Evolutionary conservation across 1,284 basidiomycete genomes (phyloP).

Genomic region (Leccinum subspadiceum): DNA sequence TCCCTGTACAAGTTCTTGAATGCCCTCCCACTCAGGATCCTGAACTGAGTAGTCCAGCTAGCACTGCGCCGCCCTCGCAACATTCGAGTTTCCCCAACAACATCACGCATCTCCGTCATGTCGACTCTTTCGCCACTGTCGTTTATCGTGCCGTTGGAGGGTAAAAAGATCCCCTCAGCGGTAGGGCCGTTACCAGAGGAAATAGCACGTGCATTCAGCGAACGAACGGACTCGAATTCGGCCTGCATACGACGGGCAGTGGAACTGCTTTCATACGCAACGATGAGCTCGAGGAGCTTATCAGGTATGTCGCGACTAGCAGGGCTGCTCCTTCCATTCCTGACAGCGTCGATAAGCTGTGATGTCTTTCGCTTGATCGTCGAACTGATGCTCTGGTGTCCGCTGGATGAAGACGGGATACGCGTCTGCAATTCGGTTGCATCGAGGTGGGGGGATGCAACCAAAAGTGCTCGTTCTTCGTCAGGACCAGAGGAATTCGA

Average conservation of each 20-base stretch:
- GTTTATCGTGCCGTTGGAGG: constrained; percentile 26
- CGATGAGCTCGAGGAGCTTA: constrained; percentile 73
- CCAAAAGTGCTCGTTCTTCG: constrained; percentile 55
- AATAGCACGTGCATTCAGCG: constrained; percentile 16
- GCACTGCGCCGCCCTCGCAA: constrained; percentile 83
- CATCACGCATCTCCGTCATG: constrained; percentile 57
- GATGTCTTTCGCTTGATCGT: constrained; percentile 75
- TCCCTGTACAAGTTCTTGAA: constrained; percentile 98
- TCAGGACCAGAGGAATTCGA: constrained; percentile 48
- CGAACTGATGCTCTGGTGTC: constrained; percentile 45
- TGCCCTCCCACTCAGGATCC: constrained; percentile 90
- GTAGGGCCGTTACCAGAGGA: neutral
- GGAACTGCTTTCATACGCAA: constrained; percentile 67
- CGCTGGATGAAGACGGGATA: constrained; percentile 22
- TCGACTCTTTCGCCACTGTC: constrained; percentile 26
- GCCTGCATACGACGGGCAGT: constrained; percentile 61
- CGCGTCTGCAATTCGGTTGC: constrained; percentile 55
- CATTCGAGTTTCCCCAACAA: constrained; percentile 62
- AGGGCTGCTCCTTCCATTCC: constrained; percentile 39
- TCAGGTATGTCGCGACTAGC: constrained; percentile 50
- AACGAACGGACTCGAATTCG: constrained; percentile 58
- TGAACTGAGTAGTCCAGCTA: constrained; percentile 86
- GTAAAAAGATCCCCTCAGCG: constrained; percentile 11
- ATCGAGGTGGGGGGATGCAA: constrained; percentile 38
- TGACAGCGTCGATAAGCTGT: constrained; percentile 69